These are phyloP conservation scores for Xenoacremonium recifei DNA, from an alignment of 2,329 filamentous ascomycete species.

Conservation along the genomic window DNA sequence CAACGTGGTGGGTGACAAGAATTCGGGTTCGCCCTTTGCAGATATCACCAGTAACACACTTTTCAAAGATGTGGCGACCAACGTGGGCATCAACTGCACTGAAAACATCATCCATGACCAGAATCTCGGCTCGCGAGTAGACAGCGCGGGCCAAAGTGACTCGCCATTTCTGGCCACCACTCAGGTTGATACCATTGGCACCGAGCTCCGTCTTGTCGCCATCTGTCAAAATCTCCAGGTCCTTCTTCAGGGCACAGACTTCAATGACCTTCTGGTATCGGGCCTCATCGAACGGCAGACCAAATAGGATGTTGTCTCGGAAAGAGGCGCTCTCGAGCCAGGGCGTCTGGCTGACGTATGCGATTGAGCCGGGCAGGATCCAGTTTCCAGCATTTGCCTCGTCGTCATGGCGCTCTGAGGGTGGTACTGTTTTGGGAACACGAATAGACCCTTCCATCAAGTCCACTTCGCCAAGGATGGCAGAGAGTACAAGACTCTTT, in stretches of 20 bases:
- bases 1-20: slow-evolving; percentile 77
- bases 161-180: slow-evolving; percentile 81
- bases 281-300: slow-evolving; percentile 65
- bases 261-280: slow-evolving; percentile 70
- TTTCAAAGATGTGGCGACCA: slow-evolving; percentile 74
- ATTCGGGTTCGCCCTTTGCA: slow-evolving; percentile 70
- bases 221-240: slow-evolving; percentile 72
- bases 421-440: slow-evolving; percentile 48
- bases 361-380: slow-evolving; percentile 68
- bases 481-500: slow-evolving; percentile 72
- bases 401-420: slow-evolving; percentile 57
- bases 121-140: slow-evolving; percentile 73
- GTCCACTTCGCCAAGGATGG: slow-evolving; percentile 74
- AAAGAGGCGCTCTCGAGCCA: slow-evolving; percentile 85
- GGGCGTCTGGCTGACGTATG: slow-evolving; percentile 76
- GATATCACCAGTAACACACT: slow-evolving; percentile 70
- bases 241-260: slow-evolving; percentile 72
- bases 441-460: slow-evolving; percentile 61
- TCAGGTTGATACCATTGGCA: slow-evolving; percentile 80
- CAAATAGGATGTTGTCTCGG: slow-evolving; percentile 76
- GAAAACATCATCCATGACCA: slow-evolving; percentile 82
- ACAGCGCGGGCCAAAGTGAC: slow-evolving; percentile 77
- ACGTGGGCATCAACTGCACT: slow-evolving; percentile 81
- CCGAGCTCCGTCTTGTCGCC: slow-evolving; percentile 81
- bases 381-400: slow-evolving; percentile 64